A percentile compares a stretch with the other conserved stretches of the same genome.
Conservation (phyloP, 805 yeast species). For the Brettanomyces bruxellensis region DNA sequence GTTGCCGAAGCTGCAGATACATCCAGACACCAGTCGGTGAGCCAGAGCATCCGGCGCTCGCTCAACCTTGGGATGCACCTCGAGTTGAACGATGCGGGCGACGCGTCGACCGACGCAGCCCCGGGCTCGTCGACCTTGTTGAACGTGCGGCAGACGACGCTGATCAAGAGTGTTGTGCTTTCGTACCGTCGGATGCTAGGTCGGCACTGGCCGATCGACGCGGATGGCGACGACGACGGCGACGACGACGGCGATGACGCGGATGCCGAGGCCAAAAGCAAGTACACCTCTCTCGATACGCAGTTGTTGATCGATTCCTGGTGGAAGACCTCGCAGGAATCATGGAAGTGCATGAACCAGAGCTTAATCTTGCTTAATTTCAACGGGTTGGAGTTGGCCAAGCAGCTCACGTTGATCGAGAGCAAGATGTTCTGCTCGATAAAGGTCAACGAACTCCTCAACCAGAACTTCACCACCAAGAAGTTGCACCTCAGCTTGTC, state of each 20-base stretch:
- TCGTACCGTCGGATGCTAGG: conserved; percentile 47
- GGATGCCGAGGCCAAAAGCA: conserved; percentile 1
- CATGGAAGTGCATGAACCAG: conserved; percentile 49
- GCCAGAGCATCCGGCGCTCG: conserved; percentile 12
- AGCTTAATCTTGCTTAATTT: conserved; percentile 46
- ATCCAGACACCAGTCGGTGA: background rate
- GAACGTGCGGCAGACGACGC: conserved; percentile 28
- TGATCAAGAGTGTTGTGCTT: conserved; percentile 41
- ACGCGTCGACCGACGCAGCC: conserved; percentile 1
- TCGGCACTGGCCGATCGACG: conserved; percentile 31
- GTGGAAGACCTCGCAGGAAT: conserved; percentile 42
- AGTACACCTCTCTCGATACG: conserved; percentile 25
- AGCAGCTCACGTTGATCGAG: conserved; percentile 68
- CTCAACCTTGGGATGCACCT: conserved; percentile 19
- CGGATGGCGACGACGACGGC: background rate
- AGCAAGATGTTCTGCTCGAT: conserved; percentile 55
- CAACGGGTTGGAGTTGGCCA: conserved; percentile 68
- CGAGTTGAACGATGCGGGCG: conserved; percentile 16
- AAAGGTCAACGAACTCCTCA: conserved; percentile 55
- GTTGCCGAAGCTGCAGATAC: background rate
- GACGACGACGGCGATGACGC: background rate
- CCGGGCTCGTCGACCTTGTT: conserved; percentile 12
- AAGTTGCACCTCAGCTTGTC: conserved; percentile 50
- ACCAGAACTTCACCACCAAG: conserved; percentile 53
- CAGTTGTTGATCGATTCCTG: conserved; percentile 33